These are phyloP conservation scores for Colletotrichum aenigma DNA, from an alignment of 2,329 filamentous ascomycete genomes.

Conservation along the genomic window DNA sequence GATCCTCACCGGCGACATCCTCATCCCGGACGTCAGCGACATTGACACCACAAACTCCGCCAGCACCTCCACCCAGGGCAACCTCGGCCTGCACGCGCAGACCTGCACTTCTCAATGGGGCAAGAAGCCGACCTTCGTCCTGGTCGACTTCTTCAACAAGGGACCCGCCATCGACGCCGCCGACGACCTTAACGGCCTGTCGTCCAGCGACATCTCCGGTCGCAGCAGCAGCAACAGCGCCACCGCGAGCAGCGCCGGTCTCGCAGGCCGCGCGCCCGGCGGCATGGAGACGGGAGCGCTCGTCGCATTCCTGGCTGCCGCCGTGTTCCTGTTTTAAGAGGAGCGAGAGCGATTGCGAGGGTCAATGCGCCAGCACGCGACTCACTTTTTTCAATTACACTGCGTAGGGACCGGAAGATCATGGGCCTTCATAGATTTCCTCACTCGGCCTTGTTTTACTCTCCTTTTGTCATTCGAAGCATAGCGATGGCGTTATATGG, in stretches of 20 bases:
- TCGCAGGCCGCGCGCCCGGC: conserved; percentile 15
- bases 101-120: conserved; percentile 64
- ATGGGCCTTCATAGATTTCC: background rate
- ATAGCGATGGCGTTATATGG: conserved; percentile 32
- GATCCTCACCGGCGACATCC: conserved; percentile 55
- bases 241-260: conserved; percentile 12
- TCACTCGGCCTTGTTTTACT: background rate
- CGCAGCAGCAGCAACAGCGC: conserved; percentile 29
- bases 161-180: conserved; percentile 73
- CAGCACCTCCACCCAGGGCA: conserved; percentile 55
- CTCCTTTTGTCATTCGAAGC: conserved; percentile 10
- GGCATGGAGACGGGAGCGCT: conserved; percentile 41
- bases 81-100: conserved; percentile 56
- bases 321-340: conserved; percentile 39
- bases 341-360: background rate
- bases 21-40: conserved; percentile 64
- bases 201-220: conserved; percentile 35
- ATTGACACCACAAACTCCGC: conserved; percentile 70
- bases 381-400: background rate
- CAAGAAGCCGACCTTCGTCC: conserved; percentile 70
- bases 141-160: conserved; percentile 82
- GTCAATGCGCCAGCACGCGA: background rate
- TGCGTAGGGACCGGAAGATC: background rate
- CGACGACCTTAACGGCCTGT: conserved; percentile 68
- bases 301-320: conserved; percentile 46